A percentile compares a stretch with the other conserved stretches of the same genome.
These are phyloP conservation scores for Phaeomoniella chlamydospora DNA, from an alignment of 2,329 filamentous ascomycete species.

Conservation along the genomic window DNA sequence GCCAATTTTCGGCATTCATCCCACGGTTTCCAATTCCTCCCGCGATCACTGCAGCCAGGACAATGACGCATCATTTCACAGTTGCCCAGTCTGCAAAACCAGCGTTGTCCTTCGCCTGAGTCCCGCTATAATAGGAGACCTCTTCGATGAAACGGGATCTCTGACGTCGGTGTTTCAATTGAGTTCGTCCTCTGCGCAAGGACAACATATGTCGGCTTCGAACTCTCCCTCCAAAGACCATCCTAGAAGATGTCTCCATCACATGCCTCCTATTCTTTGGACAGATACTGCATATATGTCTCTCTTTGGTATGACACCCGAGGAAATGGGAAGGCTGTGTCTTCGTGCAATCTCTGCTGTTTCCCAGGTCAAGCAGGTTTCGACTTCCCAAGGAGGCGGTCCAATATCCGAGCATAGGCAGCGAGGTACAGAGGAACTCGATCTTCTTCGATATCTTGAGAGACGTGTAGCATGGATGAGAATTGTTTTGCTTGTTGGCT, in stretches of 20 bases:
- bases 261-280: conserved; percentile 19
- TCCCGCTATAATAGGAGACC: background rate
- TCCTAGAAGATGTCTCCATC: conserved; percentile 20
- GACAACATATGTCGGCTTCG: background rate
- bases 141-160: conserved; percentile 29
- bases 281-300: conserved; percentile 29
- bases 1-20: background rate
- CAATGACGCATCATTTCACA: background rate
- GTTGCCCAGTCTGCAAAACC: background rate
- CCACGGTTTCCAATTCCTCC: too few species aligned
- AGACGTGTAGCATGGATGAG: background rate
- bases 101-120: background rate
- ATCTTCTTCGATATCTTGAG: background rate
- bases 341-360: background rate
- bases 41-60: too few species aligned
- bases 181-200: background rate
- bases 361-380: too few species aligned
- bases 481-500: conserved; percentile 1
- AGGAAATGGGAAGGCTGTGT: conserved; percentile 15
- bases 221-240: conserved; percentile 4
- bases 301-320: conserved; percentile 26
- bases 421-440: background rate
- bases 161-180: conserved; percentile 11
- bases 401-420: background rate
- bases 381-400: background rate